Evolutionary conservation across 306 rosid species (phyloP), one percentile per base, ranked within the genome.

Genomic region (Dryas octopetala): DNA sequence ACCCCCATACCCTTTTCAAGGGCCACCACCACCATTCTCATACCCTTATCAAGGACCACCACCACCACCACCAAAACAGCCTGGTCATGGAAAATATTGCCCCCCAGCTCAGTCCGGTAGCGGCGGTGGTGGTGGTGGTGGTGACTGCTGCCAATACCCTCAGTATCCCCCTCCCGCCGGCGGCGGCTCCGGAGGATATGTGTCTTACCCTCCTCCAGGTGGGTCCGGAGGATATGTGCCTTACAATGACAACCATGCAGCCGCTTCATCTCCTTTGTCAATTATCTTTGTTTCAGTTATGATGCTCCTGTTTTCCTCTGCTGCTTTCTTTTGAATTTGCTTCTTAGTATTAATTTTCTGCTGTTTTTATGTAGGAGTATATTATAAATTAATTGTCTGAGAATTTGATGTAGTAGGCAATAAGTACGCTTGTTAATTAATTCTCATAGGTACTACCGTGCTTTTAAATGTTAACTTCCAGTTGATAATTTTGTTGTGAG

Each of bases 81-180:
- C 32, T 26, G 23, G 44, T 26, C 72, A 55, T 62, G 80, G 11
- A 55, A 80, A 69, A 63, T 32, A 32, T 32, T 80, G 80, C 14
- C 84, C 84, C 71, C 84, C 84, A 63, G 66, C 32, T 70, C 46
- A 74, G 53, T 40, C 66, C 17, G 14, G 16, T 17, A 23, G 23
- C 23, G 23, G 23, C 23, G 38, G 38, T 32, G 38, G 16, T 17
- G 66, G 16, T 17, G 38, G 16, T 17, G 38, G 38, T 32, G 38
- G 16, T 17, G 66, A 67, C 59, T 80, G 79, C 49, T 74, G 79
- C 79, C 79, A 71, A 55, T 44, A 32, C 48, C 38, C 71, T 48
- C 75, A 43, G 60, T 45, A 48, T n/a, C 57, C 81, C 68, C 46
- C 58, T 45, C 81, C 23, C 63, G 59, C 4, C 32, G 51, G 2